Evolutionary conservation across 495 filamentous ascomycete species (phyloP).

Genomic region (Astrocystis sublimbata): DNA sequence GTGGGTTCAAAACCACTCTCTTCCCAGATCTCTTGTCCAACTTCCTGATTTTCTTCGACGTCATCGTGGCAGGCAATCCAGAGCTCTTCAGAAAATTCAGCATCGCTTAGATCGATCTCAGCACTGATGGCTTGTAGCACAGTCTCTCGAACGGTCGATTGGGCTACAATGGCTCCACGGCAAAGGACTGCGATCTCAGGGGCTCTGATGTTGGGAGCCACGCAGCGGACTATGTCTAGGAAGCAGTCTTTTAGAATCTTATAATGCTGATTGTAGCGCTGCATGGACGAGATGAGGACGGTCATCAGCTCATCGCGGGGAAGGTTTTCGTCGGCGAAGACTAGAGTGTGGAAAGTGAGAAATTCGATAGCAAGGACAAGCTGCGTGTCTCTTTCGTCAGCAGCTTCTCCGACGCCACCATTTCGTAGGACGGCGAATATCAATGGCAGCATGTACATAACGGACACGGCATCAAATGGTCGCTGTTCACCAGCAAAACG

Average conservation of each 20-base stretch:
- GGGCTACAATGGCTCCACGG: slow-evolving; percentile 71
- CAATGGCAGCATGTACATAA: slow-evolving; percentile 85
- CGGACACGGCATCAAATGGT: slow-evolving; percentile 80
- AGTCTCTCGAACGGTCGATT: slow-evolving; percentile 78
- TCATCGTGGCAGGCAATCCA: slow-evolving; percentile 94
- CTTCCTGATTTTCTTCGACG: slow-evolving; percentile 79
- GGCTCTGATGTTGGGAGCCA: slow-evolving; percentile 70
- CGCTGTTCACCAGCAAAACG: slow-evolving; percentile 89
- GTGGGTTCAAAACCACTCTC: slow-evolving; percentile 78
- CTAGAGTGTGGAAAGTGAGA: slow-evolving; percentile 79
- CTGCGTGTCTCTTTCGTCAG: slow-evolving; percentile 83
- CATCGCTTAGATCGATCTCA: slow-evolving; percentile 86
- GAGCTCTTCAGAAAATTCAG: slow-evolving; percentile 82
- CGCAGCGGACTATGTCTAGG: slow-evolving; percentile 74
- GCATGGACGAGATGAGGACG: slow-evolving; percentile 76
- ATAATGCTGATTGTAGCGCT: slow-evolving; percentile 87
- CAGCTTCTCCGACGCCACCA: slow-evolving; percentile 70
- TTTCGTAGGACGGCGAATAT: slow-evolving; percentile 71
- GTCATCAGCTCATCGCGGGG: slow-evolving; percentile 72
- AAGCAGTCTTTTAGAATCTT: slow-evolving; percentile 91
- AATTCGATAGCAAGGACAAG: slow-evolving; percentile 89
- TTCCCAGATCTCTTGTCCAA: slow-evolving; percentile 89
- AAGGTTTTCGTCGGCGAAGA: slow-evolving; percentile 67
- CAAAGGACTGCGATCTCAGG: slow-evolving; percentile 72
- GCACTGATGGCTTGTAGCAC: slow-evolving; percentile 87